Evolutionary conservation across 306 rosid genomes (phyloP).

Genomic region (Trifolium repens): DNA sequence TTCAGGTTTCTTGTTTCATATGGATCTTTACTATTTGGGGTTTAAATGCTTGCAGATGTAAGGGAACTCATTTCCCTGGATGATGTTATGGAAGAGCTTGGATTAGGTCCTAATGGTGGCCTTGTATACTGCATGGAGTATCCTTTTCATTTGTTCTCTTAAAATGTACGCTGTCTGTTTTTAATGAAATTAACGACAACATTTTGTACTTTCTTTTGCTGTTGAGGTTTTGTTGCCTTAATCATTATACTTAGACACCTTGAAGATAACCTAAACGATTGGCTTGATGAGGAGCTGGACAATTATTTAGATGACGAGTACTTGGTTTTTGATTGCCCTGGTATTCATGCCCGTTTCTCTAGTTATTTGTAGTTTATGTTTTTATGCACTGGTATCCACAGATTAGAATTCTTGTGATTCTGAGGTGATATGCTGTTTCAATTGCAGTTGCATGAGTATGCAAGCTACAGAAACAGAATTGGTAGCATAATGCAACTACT

Average conservation of each 20-base stretch:
- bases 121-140: constrained; percentile 99
- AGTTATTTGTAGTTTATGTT: not conserved
- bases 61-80: constrained; percentile 90
- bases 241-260: constrained; percentile 66
- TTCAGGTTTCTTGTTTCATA: not conserved
- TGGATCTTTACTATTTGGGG: constrained; percentile 3
- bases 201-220: not conserved
- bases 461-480: constrained; percentile 17
- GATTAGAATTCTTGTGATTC: constrained; percentile 5
- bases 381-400: not conserved
- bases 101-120: constrained; percentile 95
- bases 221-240: constrained; percentile 52
- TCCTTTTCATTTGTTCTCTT: constrained; percentile 55
- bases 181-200: not conserved
- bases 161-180: not conserved
- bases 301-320: constrained; percentile 91
- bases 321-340: constrained; percentile 94
- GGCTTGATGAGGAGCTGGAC: constrained; percentile 79
- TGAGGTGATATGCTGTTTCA: too few species aligned
- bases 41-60: constrained; percentile 65
- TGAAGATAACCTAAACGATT: constrained; percentile 84
- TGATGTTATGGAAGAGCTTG: constrained; percentile 97
- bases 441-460: too few species aligned
- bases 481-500: not conserved
- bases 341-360: constrained; percentile 49